These are phyloP conservation scores for Ammopiptanthus mongolicus DNA, from an alignment of 306 rosid species.

Conservation along the genomic window DNA sequence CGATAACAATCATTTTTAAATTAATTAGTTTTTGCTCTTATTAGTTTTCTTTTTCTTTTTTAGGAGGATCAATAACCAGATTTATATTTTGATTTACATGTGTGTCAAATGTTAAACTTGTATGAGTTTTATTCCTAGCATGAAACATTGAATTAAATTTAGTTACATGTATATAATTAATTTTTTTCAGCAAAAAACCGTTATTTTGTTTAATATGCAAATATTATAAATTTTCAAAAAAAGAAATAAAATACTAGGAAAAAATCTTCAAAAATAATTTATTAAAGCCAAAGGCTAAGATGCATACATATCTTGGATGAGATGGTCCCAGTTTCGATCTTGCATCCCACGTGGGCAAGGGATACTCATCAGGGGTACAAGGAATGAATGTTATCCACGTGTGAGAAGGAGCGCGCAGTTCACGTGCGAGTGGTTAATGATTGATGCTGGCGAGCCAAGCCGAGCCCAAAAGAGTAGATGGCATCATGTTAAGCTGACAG, in stretches of 20 bases:
- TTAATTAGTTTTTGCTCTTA: too few species aligned
- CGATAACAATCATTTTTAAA: too few species aligned
- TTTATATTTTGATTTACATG: too few species aligned
- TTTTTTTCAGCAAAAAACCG: too few species aligned
- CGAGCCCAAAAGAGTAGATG: neutral
- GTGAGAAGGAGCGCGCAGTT: neutral
- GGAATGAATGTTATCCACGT: conserved; percentile 41
- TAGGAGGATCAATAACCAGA: too few species aligned
- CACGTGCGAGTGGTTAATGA: conserved; percentile 52
- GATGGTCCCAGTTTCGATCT: conserved; percentile 39
- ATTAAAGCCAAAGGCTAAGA: neutral
- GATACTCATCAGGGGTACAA: neutral
- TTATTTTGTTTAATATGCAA: too few species aligned
- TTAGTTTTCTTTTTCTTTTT: too few species aligned
- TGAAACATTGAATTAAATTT: too few species aligned
- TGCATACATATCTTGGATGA: neutral
- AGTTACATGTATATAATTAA: too few species aligned
- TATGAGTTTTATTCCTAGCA: too few species aligned
- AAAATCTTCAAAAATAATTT: neutral
- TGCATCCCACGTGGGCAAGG: conserved; percentile 13
- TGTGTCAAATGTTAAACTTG: too few species aligned
- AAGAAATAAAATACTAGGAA: neutral
- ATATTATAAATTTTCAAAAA: too few species aligned
- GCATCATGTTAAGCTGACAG: conserved; percentile 15
- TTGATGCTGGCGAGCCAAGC: conserved; percentile 12